Conservation (phyloP, 306 rosid species). For the Benincasa hispida region DNA sequence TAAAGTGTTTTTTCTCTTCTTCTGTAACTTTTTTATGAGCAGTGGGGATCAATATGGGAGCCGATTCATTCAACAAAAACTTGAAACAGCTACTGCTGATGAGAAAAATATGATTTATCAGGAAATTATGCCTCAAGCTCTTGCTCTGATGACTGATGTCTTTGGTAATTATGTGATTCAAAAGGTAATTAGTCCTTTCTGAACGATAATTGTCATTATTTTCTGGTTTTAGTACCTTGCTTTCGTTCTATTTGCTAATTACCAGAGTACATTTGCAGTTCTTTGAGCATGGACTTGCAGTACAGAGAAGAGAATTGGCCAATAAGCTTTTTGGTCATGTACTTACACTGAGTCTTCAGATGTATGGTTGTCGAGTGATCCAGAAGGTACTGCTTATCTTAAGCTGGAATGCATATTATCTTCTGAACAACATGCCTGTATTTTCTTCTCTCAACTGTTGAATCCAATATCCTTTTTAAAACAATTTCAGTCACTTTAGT, state of each 20-base stretch:
- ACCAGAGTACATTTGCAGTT: conserved; percentile 35
- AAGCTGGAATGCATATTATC: neutral
- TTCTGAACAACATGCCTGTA: neutral
- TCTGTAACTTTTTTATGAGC: conserved; percentile 7
- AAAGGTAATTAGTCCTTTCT: conserved; percentile 40
- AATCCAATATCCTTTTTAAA: neutral
- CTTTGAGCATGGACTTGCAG: conserved; percentile 84
- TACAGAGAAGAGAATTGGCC: conserved; percentile 86
- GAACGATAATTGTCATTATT: neutral
- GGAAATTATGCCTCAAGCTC: conserved; percentile 96
- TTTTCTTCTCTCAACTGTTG: neutral
- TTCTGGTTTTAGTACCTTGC: neutral
- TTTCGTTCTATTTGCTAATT: conserved; percentile 7
- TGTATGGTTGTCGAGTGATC: conserved; percentile 97
- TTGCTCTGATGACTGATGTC: conserved; percentile 89
- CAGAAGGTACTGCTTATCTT: conserved; percentile 59
- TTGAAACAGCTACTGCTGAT: conserved; percentile 72
- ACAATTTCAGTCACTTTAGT: neutral
- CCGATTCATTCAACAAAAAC: conserved; percentile 87
- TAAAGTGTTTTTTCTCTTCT: conserved; percentile 1
- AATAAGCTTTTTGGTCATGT: conserved; percentile 74
- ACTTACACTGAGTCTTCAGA: conserved; percentile 85
- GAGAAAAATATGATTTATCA: conserved; percentile 90
- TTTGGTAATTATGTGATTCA: conserved; percentile 96
- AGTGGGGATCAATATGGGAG: conserved; percentile 95